These are phyloP conservation scores for Rhynchospora breviuscula DNA, from an alignment of 176 grass and related monocot genomes.

Conservation along the genomic window DNA sequence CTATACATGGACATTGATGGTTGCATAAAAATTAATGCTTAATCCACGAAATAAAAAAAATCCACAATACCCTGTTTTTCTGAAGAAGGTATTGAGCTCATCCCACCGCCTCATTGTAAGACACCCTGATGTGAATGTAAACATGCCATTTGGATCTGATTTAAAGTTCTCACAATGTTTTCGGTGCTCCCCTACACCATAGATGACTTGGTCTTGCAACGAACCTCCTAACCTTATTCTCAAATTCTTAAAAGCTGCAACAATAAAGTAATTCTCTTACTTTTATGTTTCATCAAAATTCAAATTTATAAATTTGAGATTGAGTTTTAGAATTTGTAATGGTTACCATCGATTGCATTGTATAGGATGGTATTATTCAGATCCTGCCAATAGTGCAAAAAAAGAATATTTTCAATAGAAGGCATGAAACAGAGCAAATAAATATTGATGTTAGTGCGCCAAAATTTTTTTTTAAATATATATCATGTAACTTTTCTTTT, in stretches of 20 bases:
- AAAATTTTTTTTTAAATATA: not conserved
- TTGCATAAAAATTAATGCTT: too few species aligned
- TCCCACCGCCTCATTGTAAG: constrained; percentile 43
- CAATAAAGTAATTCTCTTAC: constrained; percentile 2
- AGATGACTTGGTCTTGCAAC: constrained; percentile 49
- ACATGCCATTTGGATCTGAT: constrained; percentile 29
- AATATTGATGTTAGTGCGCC: not conserved
- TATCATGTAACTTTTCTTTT: not conserved
- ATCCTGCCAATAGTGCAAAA: constrained; percentile 33
- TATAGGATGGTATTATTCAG: constrained; percentile 32
- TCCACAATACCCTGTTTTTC: constrained; percentile 32
- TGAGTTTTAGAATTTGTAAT: not conserved
- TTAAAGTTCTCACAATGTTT: constrained; percentile 25
- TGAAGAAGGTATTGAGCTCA: constrained; percentile 49
- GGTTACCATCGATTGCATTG: constrained; percentile 49
- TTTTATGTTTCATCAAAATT: not conserved
- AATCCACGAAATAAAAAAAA: not conserved
- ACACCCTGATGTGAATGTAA: constrained; percentile 45
- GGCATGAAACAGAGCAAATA: not conserved
- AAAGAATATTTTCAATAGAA: not conserved
- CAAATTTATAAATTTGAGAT: not conserved
- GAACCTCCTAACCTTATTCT: constrained; percentile 54
- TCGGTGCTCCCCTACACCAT: constrained; percentile 25
- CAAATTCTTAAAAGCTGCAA: constrained; percentile 40
- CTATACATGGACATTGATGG: not conserved